phyloP scores from a whole-genome alignment of 2,329 filamentous ascomycete species.

The Hymenoscyphus fraxineus region DNA sequence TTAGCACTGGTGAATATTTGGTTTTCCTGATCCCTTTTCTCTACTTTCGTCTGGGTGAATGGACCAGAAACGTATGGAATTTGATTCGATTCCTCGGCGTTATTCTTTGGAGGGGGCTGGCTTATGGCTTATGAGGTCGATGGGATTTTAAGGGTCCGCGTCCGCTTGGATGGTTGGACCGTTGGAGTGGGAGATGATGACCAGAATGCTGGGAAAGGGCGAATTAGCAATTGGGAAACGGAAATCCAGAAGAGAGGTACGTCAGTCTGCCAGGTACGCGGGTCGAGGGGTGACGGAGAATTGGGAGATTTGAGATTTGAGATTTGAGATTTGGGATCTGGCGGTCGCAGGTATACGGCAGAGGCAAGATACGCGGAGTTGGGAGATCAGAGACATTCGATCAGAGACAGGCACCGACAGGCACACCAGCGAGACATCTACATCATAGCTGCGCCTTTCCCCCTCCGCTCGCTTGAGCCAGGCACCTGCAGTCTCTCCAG shows the following conservation, averaged over 20 bases:
- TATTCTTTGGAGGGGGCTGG: not conserved
- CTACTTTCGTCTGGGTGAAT: not conserved
- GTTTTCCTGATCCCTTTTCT: not conserved
- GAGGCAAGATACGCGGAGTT: not conserved
- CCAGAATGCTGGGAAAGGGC: not conserved
- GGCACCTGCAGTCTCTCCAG: no score
- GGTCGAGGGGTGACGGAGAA: not conserved
- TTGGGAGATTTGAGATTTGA: not conserved
- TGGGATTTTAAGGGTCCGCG: no score
- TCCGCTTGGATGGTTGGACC: no score
- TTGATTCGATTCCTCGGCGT: not conserved
- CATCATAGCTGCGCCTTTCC: not conserved
- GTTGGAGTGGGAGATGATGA: not conserved
- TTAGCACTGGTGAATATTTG: not conserved
- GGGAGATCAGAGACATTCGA: not conserved
- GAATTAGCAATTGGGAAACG: constrained; percentile 1
- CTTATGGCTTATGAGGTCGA: not conserved
- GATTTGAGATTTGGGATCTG: not conserved
- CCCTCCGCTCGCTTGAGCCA: not conserved
- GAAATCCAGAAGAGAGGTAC: not conserved
- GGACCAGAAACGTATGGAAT: not conserved
- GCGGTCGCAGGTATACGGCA: not conserved
- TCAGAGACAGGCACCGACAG: not conserved
- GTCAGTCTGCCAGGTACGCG: not conserved
- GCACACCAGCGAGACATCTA: no score